Evolutionary conservation across 768 basidiomycete species (phyloP).

Genomic region (Kondoa subrosea): DNA sequence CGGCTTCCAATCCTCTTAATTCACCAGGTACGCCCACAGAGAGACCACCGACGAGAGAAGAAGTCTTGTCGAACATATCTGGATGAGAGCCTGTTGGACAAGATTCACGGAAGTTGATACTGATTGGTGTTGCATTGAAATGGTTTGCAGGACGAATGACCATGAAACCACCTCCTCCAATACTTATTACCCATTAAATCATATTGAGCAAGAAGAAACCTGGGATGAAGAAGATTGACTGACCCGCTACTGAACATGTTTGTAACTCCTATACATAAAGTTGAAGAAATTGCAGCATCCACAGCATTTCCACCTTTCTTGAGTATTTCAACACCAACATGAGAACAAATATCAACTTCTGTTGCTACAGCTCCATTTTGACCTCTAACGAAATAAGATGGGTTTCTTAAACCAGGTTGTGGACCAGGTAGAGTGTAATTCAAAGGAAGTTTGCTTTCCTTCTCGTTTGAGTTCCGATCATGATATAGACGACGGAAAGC

Average conservation of each 20-base stretch:
- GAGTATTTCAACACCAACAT: slow-evolving; percentile 52
- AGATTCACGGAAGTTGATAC: slow-evolving; percentile 73
- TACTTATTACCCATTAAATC: not conserved
- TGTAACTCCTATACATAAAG: slow-evolving; percentile 49
- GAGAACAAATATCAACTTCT: slow-evolving; percentile 70
- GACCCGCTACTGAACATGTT: slow-evolving; percentile 66
- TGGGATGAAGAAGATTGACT: not conserved
- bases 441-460: slow-evolving; percentile 5
- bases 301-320: slow-evolving; percentile 71
- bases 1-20: slow-evolving; percentile 66
- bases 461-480: not conserved
- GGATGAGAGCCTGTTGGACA: slow-evolving; percentile 55
- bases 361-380: slow-evolving; percentile 70
- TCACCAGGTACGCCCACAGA: slow-evolving; percentile 84
- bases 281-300: slow-evolving; percentile 64
- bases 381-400: slow-evolving; percentile 46
- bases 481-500: not conserved
- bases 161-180: slow-evolving; percentile 56
- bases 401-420: slow-evolving; percentile 36
- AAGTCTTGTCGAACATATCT: slow-evolving; percentile 50
- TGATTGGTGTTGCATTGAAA: slow-evolving; percentile 20
- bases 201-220: not conserved
- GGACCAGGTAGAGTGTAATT: slow-evolving; percentile 23
- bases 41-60: slow-evolving; percentile 52
- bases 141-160: slow-evolving; percentile 50